Percentiles rank a stretch among this genome's conserved stretches.
Evolutionary conservation across 768 basidiomycete genomes (phyloP).

Genomic region (Pisolithus tinctorius): DNA sequence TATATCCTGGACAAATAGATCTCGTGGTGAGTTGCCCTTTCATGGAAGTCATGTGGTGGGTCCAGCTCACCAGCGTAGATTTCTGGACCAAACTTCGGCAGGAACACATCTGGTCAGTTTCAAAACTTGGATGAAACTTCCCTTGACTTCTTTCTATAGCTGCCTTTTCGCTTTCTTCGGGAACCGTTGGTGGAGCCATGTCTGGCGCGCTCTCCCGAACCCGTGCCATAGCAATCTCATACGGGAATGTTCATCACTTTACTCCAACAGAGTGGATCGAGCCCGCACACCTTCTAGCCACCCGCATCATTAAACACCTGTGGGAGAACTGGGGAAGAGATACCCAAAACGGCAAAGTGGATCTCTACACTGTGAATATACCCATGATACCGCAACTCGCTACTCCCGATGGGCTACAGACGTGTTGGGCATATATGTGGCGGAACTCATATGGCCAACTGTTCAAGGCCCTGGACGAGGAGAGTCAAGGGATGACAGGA

Average conservation of each 20-base stretch:
- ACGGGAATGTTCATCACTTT: constrained; percentile 71
- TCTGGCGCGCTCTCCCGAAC: constrained; percentile 64
- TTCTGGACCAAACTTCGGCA: constrained; percentile 80
- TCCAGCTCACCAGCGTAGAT: constrained; percentile 37
- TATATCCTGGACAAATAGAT: constrained; percentile 81
- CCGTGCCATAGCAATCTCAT: constrained; percentile 83
- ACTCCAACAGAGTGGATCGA: constrained; percentile 52
- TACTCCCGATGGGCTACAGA: constrained; percentile 51
- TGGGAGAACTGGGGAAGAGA: constrained; percentile 86
- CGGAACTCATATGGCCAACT: constrained; percentile 77
- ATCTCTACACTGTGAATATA: constrained; percentile 84
- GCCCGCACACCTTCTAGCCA: constrained; percentile 67
- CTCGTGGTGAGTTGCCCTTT: constrained; percentile 57
- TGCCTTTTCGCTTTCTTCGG: constrained; percentile 85
- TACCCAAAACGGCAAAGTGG: constrained; percentile 57
- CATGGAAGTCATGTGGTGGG: background rate
- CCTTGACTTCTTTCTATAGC: constrained; percentile 33
- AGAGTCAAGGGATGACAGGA: constrained; percentile 31
- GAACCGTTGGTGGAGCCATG: constrained; percentile 88
- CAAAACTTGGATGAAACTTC: too few species aligned
- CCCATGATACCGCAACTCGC: constrained; percentile 69
- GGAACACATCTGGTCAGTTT: constrained; percentile 67
- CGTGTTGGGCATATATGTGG: constrained; percentile 82
- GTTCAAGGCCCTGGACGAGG: constrained; percentile 51
- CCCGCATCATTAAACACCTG: constrained; percentile 62